Base-by-base conservation (phyloP, 805 yeast species). In the Wickerhamiella spandovensis region DNA sequence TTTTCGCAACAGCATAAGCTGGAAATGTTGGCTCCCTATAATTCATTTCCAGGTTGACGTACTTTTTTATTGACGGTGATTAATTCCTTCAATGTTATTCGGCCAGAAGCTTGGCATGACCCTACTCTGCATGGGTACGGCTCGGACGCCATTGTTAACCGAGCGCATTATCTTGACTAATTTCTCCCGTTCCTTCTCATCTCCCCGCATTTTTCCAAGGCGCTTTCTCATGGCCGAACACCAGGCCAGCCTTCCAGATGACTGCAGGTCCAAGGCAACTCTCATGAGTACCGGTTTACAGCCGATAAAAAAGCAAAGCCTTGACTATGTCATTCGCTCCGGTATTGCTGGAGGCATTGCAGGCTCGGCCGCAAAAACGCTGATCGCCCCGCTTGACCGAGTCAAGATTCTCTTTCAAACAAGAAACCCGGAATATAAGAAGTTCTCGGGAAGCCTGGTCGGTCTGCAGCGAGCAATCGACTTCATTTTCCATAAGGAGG, bases 301-400 rank as follows among this genome's bases (percentile, higher is more conserved):
- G 24, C 38, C 44, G 24, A 76, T 78, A 24, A 82, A 84, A 61
- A 86, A 82, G 58, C 82, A 77, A 48, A 79, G 87, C 4, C 55
- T 81, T 25, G 90, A 84, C 52, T 92, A 90, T 65, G 79, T 92
- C 17, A 53, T 86, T 37, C 74, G 87, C 54, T 82, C 94, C 20
- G 98, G 95, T 0, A 56, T 88, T 0, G 95, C 98, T 0, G 98
- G 98, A 18, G 98, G 98, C 2, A 58, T 85, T 2, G 96, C 97
- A 0, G 98, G 98, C 1, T 79, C 88, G 48, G 86, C 92, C n/a
- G 97, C 96, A 2, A 92, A 92, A 62, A 87, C 97, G 0, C 71
- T 89, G 50, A 85, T 92, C 43, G 98, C 98, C 0, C 98, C 98
- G 1, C 67, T 92, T 51, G 98, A 92, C 66, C 74, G 98, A 59